These are phyloP conservation scores for Geranium brycei DNA, from an alignment of 345 rosid species.

Conservation along the genomic window DNA sequence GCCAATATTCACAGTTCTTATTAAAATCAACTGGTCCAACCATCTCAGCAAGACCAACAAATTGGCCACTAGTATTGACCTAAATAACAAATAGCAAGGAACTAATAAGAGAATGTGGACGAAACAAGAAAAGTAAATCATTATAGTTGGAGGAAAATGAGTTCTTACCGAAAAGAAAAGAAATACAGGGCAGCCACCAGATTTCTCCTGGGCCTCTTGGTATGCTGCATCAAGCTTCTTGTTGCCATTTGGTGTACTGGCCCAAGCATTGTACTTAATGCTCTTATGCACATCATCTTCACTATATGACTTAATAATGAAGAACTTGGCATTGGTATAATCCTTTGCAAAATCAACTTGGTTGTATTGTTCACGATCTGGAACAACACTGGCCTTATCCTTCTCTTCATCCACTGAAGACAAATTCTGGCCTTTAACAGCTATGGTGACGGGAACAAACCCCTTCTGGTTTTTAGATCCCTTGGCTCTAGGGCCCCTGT, in stretches of 20 bases:
- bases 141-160: not conserved
- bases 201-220: slow-evolving; percentile 50
- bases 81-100: slow-evolving; percentile 6
- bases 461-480: slow-evolving; percentile 53
- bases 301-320: slow-evolving; percentile 82
- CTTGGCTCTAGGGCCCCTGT: slow-evolving; percentile 84
- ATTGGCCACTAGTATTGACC: slow-evolving; percentile 97
- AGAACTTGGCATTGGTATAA: slow-evolving; percentile 59
- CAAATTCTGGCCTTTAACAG: slow-evolving; percentile 41
- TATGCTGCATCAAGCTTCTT: slow-evolving; percentile 75
- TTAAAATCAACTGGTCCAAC: slow-evolving; percentile 73
- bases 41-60: slow-evolving; percentile 94
- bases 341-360: slow-evolving; percentile 55
- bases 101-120: not conserved
- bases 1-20: slow-evolving; percentile 77
- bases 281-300: slow-evolving; percentile 97
- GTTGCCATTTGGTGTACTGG: slow-evolving; percentile 91
- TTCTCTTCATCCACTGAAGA: slow-evolving; percentile 29
- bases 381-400: slow-evolving; percentile 19
- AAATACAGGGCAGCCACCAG: slow-evolving; percentile 43
- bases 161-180: slow-evolving; percentile 74
- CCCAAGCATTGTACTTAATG: slow-evolving; percentile 84
- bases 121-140: not conserved
- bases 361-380: slow-evolving; percentile 58
- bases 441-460: slow-evolving; percentile 21